Evolutionary conservation across 768 basidiomycete species (phyloP).

Genomic region (Phylloporus rhodoxanthus): DNA sequence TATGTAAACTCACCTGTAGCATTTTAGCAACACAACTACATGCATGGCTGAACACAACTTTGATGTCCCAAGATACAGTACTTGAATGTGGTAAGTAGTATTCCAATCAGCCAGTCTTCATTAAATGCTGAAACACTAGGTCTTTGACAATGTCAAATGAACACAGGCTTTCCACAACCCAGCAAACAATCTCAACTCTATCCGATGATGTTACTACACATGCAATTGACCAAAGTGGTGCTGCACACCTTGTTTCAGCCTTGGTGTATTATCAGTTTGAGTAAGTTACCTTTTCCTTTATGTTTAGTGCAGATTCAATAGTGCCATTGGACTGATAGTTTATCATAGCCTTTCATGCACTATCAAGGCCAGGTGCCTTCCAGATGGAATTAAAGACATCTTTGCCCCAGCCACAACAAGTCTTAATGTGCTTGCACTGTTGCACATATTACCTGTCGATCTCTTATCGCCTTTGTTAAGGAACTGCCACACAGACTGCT

Average conservation of each 20-base stretch:
- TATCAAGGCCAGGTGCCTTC: neutral
- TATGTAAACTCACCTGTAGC: slow-evolving; percentile 18
- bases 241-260: neutral
- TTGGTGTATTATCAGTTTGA: neutral
- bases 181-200: neutral
- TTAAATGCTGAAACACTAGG: neutral
- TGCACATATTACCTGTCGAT: neutral
- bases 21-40: slow-evolving; percentile 23
- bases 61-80: slow-evolving; percentile 32
- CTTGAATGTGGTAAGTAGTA: slow-evolving; percentile 1
- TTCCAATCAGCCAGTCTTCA: no score
- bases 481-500: neutral
- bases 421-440: neutral
- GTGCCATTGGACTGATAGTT: neutral
- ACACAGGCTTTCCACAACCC: neutral
- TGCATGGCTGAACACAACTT: slow-evolving; percentile 20
- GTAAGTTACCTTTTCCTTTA: neutral
- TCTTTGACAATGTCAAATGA: neutral
- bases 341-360: neutral
- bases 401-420: neutral
- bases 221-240: neutral
- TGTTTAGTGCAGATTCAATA: no score
- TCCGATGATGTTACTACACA: neutral
- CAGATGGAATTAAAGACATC: neutral
- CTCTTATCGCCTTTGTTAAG: neutral